A percentile compares a stretch with the other conserved stretches of the same genome.
Evolutionary conservation across 2,329 filamentous ascomycete species (phyloP).

Genomic region (Paramyrothecium roridum): DNA sequence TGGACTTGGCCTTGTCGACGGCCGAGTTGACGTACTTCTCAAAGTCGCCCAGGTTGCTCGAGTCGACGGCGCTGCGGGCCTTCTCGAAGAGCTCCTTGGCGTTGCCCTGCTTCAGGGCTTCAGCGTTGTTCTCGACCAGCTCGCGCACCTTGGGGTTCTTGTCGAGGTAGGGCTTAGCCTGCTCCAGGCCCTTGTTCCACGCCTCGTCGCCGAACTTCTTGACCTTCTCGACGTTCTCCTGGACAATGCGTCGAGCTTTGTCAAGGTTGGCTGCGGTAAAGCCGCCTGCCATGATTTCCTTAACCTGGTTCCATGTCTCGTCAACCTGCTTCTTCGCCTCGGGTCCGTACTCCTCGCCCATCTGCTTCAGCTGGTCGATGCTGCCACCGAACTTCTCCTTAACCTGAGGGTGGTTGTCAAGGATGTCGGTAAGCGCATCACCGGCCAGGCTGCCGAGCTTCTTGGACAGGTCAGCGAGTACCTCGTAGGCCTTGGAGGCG

Average conservation of each 20-base stretch:
- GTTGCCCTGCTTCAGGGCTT: conserved; percentile 65
- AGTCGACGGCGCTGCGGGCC: conserved; percentile 58
- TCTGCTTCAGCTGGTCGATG: conserved; percentile 65
- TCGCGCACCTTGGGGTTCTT: conserved; percentile 76
- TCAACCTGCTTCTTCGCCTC: conserved; percentile 76
- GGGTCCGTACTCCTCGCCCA: conserved; percentile 68
- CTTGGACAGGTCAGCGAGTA: conserved; percentile 59
- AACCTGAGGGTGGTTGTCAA: conserved; percentile 70
- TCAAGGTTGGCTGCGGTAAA: conserved; percentile 49
- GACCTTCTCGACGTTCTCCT: conserved; percentile 68
- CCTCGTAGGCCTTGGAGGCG: conserved; percentile 56
- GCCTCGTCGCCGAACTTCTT: conserved; percentile 67
- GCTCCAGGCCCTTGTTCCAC: conserved; percentile 68
- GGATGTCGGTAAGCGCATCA: conserved; percentile 60
- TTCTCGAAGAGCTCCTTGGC: conserved; percentile 60
- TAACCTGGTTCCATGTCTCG: conserved; percentile 65
- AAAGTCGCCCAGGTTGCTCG: conserved; percentile 51
- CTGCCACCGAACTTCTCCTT: conserved; percentile 70
- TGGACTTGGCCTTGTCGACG: conserved; percentile 40
- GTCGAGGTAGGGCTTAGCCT: conserved; percentile 69
- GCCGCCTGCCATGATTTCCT: conserved; percentile 60
- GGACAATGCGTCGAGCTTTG: conserved; percentile 58
- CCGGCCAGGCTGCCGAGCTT: conserved; percentile 59
- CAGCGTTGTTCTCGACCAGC: conserved; percentile 67
- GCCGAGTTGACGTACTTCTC: conserved; percentile 30